Conservation (phyloP, 805 yeast species). For the Yarrowia yakushimensis region DNA sequence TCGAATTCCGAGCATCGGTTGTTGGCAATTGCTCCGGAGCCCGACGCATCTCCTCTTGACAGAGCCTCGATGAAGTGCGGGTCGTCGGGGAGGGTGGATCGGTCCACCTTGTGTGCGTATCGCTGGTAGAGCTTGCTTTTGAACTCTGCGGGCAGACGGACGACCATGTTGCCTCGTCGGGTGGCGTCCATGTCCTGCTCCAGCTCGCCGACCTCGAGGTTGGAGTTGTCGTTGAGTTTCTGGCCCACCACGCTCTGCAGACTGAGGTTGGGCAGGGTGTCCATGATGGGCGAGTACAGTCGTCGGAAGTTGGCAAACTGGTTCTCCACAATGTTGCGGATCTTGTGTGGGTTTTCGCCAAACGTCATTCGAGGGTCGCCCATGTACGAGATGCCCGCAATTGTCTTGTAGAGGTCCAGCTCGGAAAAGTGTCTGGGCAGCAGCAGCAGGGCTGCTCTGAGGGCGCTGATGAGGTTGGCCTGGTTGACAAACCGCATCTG, state of each 20-base stretch:
- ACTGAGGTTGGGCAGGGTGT: constrained; percentile 41
- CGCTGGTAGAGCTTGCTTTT: constrained; percentile 41
- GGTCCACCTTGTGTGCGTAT: constrained; percentile 27
- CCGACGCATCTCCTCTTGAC: constrained; percentile 2
- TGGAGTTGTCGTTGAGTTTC: constrained; percentile 32
- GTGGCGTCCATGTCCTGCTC: constrained; percentile 39
- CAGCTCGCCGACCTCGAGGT: constrained; percentile 36
- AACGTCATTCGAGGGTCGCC: constrained; percentile 86
- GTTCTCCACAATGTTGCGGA: constrained; percentile 75
- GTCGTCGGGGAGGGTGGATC: constrained; percentile 11
- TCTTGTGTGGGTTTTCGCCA: constrained; percentile 91
- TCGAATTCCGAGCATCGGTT: constrained; percentile 40
- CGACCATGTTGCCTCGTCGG: constrained; percentile 45
- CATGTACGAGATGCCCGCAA: constrained; percentile 75
- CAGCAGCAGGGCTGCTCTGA: constrained; percentile 61
- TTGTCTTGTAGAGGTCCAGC: constrained; percentile 65
- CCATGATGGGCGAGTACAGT: constrained; percentile 67
- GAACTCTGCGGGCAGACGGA: constrained; percentile 50
- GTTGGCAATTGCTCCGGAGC: constrained; percentile 23
- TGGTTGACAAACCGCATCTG: constrained; percentile 66
- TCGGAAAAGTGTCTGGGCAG: constrained; percentile 53
- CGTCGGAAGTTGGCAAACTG: constrained; percentile 66
- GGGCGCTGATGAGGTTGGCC: constrained; percentile 72
- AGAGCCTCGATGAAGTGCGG: constrained; percentile 24
- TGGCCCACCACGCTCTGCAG: constrained; percentile 22